Evolutionary conservation across 257 asterid genomes (phyloP), one percentile per base, ranked within the genome.

Genomic region (Lithospermum erythrorhizon): DNA sequence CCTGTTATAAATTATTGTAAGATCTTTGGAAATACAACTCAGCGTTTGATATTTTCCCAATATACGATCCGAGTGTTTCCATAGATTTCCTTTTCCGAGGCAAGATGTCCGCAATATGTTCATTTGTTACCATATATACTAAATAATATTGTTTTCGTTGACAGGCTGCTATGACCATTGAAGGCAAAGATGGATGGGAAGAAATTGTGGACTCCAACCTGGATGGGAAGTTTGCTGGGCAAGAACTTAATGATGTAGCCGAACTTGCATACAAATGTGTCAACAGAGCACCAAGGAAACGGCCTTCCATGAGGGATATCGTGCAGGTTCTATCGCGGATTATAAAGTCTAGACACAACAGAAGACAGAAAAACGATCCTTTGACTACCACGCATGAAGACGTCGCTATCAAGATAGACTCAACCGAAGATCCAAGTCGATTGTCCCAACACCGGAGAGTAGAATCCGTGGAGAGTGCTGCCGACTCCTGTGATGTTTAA

Each of bases 81-180:
- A 41, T 11, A 41, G 4, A 2, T 41, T 41, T 32, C 45, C 45
- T 32, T 32, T 1, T 1, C 9, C 9, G 10, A 10, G 45, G 45
- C 9, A 32, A 6, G 8, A 5, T 32, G 45, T 5, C 17, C 4
- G 17, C 49, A 11, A 41, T 9, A 41, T 41, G 18, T 5, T 32
- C 20, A 48, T 55, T 21, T 41, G 41, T 57, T 45, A 60, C 20
- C 47, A 9, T 20, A 6, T 54, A 17, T 32, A 17, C 49, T 11
- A 65, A 14, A 19, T 17, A 24, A 19, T 8, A 15, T 56, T 21
- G 52, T 15, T 61, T 41, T 66, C 59, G 61, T 61, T 75, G 54
- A 58, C 55, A 90, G 98, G 98, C 96, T n/a, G 95, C 98, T 61
- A 87, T 90, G 98, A 84, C 82, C 72, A 78, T 80, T 0, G 96